Evolutionary conservation across 2,329 filamentous ascomycete genomes (phyloP), one percentile per base, ranked within the genome.

Genomic region (Fusarium piperis): DNA sequence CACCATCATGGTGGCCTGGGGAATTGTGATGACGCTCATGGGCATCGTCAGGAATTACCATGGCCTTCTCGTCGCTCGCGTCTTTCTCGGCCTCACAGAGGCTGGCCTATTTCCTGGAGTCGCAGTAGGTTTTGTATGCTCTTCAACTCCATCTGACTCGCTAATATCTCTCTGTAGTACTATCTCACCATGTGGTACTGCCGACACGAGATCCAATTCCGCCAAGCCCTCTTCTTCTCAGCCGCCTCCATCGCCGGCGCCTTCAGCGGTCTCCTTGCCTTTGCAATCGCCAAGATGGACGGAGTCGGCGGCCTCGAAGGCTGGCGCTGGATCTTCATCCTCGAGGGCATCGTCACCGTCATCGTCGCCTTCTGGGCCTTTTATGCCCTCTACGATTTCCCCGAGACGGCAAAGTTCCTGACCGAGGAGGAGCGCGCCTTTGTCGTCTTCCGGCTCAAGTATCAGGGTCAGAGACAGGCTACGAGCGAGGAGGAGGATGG

Each of bases 221-320:
- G 87, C 1, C 85, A 86, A 68, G 93, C 93, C 2, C 88, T 95
- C 58, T 95, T 96, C 85, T 97, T 95, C 83, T 93, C 92, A 0
- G 93, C 93, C 0, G 93, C 93, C 0, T 93, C 94, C 0, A 83
- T 96, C 0, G 93, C 93, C 0, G 94, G 94, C 1, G 93, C 91
- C 0, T 94, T 94, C 73, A 92, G 91, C 70, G 92, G 92, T 5
- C 84, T 94, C 3, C 83, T 94, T 2, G 92, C 92, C 0, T 92
- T 89, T 41, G 92, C 85, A 0, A 94, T 94, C 62, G 86, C 86
- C 10, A 87, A 91, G 61, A 93, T 94, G 91, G 84, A 90, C 57
- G 91, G 91, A 1, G 77, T 91, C 1, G 91, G 86, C 0, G 87
- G 88, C 0, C 79, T 87, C 7, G 82, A 84, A 26, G 89, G 89